phyloP scores from a whole-genome alignment of 768 basidiomycete genomes.

The Gymnopilus junonius region DNA sequence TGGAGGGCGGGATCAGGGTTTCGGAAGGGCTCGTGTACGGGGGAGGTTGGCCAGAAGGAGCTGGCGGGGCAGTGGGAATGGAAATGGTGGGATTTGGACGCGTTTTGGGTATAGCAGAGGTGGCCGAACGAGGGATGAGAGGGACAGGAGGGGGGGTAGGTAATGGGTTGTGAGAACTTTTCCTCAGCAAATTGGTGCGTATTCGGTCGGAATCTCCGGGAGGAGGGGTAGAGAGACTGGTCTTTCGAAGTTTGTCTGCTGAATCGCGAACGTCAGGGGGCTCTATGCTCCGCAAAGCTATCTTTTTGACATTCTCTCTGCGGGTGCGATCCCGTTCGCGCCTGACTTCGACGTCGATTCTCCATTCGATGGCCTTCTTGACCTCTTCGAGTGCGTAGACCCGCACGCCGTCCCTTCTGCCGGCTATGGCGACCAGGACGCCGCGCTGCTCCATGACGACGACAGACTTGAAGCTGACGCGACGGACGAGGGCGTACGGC shows the following conservation, averaged over 20 bases:
- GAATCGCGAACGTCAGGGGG: slow-evolving; percentile 40
- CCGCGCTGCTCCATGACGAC: slow-evolving; percentile 93
- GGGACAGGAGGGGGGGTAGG: slow-evolving; percentile 37
- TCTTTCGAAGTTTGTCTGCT: slow-evolving; percentile 51
- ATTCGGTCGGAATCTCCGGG: slow-evolving; percentile 35
- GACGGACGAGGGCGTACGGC: slow-evolving; percentile 82
- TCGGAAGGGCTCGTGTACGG: slow-evolving; percentile 54
- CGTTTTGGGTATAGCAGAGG: slow-evolving; percentile 34
- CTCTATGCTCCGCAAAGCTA: slow-evolving; percentile 37
- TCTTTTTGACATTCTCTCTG: slow-evolving; percentile 67
- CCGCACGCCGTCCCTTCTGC: slow-evolving; percentile 82
- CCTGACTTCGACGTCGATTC: slow-evolving; percentile 78
- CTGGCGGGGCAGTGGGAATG: slow-evolving; percentile 23
- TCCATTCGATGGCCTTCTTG: slow-evolving; percentile 86
- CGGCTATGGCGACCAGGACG: slow-evolving; percentile 89
- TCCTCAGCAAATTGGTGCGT: slow-evolving; percentile 39
- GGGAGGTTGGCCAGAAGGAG: slow-evolving; percentile 62
- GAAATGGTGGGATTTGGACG: slow-evolving; percentile 37
- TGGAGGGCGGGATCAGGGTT: slow-evolving; percentile 32
- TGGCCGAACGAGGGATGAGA: slow-evolving; percentile 49
- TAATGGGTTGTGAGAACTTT: slow-evolving; percentile 41
- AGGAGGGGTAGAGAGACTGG: slow-evolving; percentile 54
- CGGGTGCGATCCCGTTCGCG: slow-evolving; percentile 76
- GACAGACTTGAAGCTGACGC: slow-evolving; percentile 84
- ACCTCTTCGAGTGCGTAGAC: slow-evolving; percentile 90